Evolutionary conservation across 2,329 filamentous ascomycete species (phyloP), one percentile per base, ranked within the genome.

Genomic region (Fusarium sp.): DNA sequence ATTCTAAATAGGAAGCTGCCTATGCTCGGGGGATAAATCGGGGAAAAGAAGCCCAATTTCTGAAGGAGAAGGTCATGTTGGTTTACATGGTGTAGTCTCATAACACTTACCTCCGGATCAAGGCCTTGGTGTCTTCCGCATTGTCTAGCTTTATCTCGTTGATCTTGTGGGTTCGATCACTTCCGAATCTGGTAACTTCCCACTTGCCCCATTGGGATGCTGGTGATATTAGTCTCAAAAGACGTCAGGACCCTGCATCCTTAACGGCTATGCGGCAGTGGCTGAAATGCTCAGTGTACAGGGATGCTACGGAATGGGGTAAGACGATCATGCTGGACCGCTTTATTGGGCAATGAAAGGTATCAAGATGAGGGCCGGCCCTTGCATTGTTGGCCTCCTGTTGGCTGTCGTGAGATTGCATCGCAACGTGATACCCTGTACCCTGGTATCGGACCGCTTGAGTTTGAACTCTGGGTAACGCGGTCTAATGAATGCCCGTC

Each of bases 121-220:
- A 33, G 31, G 5, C 6, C 31, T 33, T 14, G 12, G 14, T 10
- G 3, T 51, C 24, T n/a, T 12, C 9, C 29, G 8, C 24, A 29
- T 31, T 51, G 10, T 14, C 12, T n/a, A 7, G 46, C 10, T 6
- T 51, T 8, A 51, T 51, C 17, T 7, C 6, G 20, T 7, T 31
- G 17, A 31, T 53, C 5, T 5, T 29, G 46, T 17, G 24, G 24
- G 6, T n/a, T 27, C 2, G 46, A 53, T 20, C 46, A 53, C 46
- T 53, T 53, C 27, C 46, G 17, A 53, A 31, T 53, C 11, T 2
- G 5, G 46, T 20, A 53, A n/a, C 7, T 11, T 27, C 31, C 46
- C 46, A 53, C 46, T 53, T 53, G 46, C 46, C 27, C 14, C 17
- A 53, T 53, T 53, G 46, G 46, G 46, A 53, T 53, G 9, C 17